A percentile compares a stretch with the other conserved stretches of the same genome.
phyloP scores from a whole-genome alignment of 768 basidiomycete genomes.

The Collybia sp. region DNA sequence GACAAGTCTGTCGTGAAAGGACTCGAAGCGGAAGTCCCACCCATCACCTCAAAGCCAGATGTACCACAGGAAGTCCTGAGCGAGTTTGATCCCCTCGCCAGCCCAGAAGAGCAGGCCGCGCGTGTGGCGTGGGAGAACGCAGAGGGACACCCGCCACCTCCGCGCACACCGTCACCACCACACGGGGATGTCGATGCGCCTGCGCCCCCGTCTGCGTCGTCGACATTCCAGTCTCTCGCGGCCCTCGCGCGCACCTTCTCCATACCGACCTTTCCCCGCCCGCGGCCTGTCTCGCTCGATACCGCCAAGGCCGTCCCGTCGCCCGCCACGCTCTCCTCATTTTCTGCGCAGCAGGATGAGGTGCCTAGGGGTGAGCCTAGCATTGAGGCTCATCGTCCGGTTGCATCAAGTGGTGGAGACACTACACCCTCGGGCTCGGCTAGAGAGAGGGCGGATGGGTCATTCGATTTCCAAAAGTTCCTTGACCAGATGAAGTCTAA shows the following conservation, averaged over 20 bases:
- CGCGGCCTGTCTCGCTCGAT: constrained; percentile 61
- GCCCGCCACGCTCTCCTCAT: constrained; percentile 49
- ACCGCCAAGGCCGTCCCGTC: constrained; percentile 54
- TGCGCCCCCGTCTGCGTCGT: constrained; percentile 30
- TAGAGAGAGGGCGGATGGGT: constrained; percentile 28
- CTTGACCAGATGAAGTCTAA: constrained; percentile 90
- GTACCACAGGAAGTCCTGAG: constrained; percentile 41
- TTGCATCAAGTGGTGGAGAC: constrained; percentile 21
- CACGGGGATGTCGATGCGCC: not conserved
- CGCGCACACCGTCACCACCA: constrained; percentile 32
- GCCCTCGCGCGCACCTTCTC: constrained; percentile 64
- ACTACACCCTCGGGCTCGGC: constrained; percentile 21
- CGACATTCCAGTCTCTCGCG: constrained; percentile 59
- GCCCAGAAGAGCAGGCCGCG: constrained; percentile 52
- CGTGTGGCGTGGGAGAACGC: constrained; percentile 61
- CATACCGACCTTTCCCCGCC: constrained; percentile 40
- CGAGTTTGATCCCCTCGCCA: constrained; percentile 68
- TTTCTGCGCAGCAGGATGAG: constrained; percentile 44
- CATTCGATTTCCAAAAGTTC: constrained; percentile 93
- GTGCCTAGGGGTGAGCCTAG: constrained; percentile 11
- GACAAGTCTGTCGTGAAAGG: constrained; percentile 36
- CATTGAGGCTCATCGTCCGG: constrained; percentile 15
- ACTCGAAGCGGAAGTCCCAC: constrained; percentile 21
- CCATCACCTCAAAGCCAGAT: constrained; percentile 13
- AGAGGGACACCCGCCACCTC: constrained; percentile 57